Base-by-base conservation (phyloP, 345 rosid genomes). In the Gossypium turneri region DNA sequence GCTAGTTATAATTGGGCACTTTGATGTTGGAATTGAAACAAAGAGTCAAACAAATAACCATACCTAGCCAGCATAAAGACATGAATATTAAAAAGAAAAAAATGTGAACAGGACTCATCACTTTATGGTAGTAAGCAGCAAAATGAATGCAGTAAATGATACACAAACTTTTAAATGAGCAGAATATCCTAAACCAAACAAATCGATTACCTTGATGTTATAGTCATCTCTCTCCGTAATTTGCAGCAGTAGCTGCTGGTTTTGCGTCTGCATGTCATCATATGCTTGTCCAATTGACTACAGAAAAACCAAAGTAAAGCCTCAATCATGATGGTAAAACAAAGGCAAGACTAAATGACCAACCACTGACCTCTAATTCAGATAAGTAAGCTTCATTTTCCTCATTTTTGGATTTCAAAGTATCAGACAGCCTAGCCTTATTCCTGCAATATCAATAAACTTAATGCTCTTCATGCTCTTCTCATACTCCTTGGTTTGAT, bases 191-290 rank as follows among this genome's bases (percentile, higher is more conserved):
- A 68, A 24, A 50, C 44, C 72, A 48, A 34, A 65, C 48, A 25
- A 63, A 78, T 19, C 52, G 76, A 47, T 80, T 70, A 94, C 99
- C 98, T 96, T 96, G 67, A 91, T 90, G 82, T 96, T 96, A 84
- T 96, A 96, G 80, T 96, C 99, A 88, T 96, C 98, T 77, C 97
- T 85, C 81, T 96, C 99, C 8, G 99, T 88, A 67, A 93, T 85
- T 84, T 96, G 99, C 83, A 88, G 94, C 86, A 96, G 79, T 71
- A 93, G 86, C 71, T 89, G 98, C 80, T 93, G 99, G 80, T 96
- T 93, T 82, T 96, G 98, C 9, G 92, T 88, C 82, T 91, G 97
- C 91, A 93, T 92, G 77, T 93, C 98, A 84, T 88, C 95, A 80
- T 93, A 96, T 66, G 89, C 93, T 80, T 88, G 95, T 74, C 97